phyloP scores from a whole-genome alignment of 306 rosid species.

The Hippophae tibetana region DNA sequence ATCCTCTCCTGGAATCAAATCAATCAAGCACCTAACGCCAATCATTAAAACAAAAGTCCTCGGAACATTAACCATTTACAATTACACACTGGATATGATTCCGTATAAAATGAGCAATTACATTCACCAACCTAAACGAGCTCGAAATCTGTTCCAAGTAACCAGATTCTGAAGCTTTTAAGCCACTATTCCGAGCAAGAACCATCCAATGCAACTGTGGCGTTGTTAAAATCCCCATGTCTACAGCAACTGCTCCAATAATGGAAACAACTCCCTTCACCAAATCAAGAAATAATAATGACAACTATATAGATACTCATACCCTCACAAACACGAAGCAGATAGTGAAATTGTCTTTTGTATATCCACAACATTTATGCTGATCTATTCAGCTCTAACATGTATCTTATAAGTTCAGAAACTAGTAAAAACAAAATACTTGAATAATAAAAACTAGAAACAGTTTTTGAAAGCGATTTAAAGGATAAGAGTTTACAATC shows the following conservation, averaged over 20 bases:
- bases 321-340: neutral
- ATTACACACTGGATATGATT: neutral
- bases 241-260: slow-evolving; percentile 51
- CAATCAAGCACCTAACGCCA: slow-evolving; percentile 62
- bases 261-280: slow-evolving; percentile 71
- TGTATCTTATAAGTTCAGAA: no score
- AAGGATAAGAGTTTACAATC: slow-evolving; percentile 29
- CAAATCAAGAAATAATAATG: slow-evolving; percentile 2
- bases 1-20: slow-evolving; percentile 50
- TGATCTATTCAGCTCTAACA: no score
- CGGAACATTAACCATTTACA: neutral
- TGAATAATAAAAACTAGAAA: neutral
- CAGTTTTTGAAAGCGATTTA: neutral
- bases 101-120: neutral
- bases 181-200: slow-evolving; percentile 55
- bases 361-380: no score
- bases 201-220: slow-evolving; percentile 96
- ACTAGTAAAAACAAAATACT: no score
- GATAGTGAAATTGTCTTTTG: no score
- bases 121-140: slow-evolving; percentile 61
- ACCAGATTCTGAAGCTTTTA: slow-evolving; percentile 48
- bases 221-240: slow-evolving; percentile 80
- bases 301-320: neutral
- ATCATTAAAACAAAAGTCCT: slow-evolving; percentile 31
- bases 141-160: slow-evolving; percentile 62